Conservation (phyloP, 441 rosid species). For the Erodium texanum region DNA sequence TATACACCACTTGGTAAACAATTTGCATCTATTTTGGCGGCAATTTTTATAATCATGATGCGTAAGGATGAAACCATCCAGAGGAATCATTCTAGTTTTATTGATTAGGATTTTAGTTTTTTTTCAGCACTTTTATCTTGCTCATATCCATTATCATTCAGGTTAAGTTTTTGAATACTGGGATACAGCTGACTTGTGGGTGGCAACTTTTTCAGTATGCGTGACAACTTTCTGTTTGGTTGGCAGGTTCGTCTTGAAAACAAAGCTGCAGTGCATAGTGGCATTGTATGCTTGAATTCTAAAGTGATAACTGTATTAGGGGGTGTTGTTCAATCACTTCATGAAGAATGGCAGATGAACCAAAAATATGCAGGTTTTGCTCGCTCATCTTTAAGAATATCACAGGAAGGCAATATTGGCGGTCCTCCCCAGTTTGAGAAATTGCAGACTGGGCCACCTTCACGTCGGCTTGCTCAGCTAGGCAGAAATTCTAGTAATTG, state of each 20-base stretch:
- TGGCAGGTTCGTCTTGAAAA: conserved; percentile 70
- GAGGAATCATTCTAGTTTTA: not conserved
- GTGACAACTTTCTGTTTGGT: too few species aligned
- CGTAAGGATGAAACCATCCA: not conserved
- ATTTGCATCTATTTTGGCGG: too few species aligned
- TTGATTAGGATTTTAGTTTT: not conserved
- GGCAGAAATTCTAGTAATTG: conserved; percentile 26
- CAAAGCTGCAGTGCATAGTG: conserved; percentile 45
- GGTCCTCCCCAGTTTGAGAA: conserved; percentile 86
- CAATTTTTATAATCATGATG: not conserved
- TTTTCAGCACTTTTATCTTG: not conserved
- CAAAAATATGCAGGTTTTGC: conserved; percentile 51
- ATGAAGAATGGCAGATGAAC: conserved; percentile 89
- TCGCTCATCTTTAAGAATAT: conserved; percentile 34
- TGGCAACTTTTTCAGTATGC: conserved; percentile 7
- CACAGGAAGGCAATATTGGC: conserved; percentile 38
- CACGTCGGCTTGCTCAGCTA: conserved; percentile 26
- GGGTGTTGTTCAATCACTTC: conserved; percentile 66
- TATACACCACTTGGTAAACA: too few species aligned
- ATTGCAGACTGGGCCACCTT: conserved; percentile 44
- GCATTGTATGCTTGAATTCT: conserved; percentile 65
- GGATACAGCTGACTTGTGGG: not conserved
- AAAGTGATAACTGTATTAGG: conserved; percentile 56
- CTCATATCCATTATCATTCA: not conserved
- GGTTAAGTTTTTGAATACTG: not conserved